phyloP scores from a whole-genome alignment of 2,329 filamentous ascomycete species.

The Sporothrix humicola region DNA sequence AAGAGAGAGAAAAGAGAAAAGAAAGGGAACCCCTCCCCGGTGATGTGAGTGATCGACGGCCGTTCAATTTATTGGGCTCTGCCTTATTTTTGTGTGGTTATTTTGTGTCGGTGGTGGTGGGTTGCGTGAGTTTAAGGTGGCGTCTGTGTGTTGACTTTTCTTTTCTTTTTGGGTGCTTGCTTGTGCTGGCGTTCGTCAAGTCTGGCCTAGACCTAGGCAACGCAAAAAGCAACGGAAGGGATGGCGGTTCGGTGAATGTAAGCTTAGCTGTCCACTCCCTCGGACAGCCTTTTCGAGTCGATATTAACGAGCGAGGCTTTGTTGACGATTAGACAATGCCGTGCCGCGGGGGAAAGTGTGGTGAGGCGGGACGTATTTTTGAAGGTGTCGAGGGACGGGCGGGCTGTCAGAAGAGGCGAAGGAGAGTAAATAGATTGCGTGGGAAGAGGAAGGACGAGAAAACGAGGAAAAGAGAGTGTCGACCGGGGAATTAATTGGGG shows the following conservation, averaged over 20 bases:
- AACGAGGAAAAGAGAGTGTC: not conserved
- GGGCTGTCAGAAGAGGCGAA: not conserved
- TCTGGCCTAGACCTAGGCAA: not conserved
- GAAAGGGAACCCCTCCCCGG: not conserved
- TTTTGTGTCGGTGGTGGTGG: not conserved
- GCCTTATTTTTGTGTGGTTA: conserved; percentile 1
- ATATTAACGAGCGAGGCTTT: not conserved
- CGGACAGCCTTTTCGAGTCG: not conserved
- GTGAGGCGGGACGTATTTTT: not conserved
- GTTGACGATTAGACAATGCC: conserved; percentile 25
- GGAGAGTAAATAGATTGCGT: not conserved
- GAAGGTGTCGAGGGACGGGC: not conserved
- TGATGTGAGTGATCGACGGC: conserved; percentile 9
- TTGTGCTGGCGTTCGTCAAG: not conserved
- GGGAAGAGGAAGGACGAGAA: conserved; percentile 31
- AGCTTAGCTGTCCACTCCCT: not conserved
- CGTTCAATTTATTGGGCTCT: conserved; percentile 22
- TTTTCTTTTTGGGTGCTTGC: not conserved
- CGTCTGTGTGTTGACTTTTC: conserved; percentile 5
- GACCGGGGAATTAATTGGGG: not conserved
- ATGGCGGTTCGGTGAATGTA: not conserved
- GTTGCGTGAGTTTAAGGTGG: not conserved
- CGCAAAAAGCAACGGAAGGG: conserved; percentile 22
- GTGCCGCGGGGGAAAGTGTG: not conserved
- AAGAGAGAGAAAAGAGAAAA: not conserved